These are phyloP conservation scores for Pythium folliculosum DNA, from an alignment of 352 stramenopile species.

Conservation along the genomic window DNA sequence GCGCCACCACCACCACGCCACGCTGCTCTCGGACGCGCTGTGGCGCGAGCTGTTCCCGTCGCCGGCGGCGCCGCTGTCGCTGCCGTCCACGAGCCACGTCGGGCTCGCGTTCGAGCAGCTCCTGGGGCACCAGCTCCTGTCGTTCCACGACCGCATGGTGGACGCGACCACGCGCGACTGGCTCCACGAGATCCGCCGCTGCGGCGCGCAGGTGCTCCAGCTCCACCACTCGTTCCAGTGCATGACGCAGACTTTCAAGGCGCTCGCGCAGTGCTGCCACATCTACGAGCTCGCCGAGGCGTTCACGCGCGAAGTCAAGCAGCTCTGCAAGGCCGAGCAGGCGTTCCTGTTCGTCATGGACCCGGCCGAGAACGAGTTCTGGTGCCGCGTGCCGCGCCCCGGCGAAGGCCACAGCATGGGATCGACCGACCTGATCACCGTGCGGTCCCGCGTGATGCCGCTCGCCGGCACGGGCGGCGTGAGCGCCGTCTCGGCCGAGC, in stretches of 20 bases:
- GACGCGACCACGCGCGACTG: conserved; percentile 62
- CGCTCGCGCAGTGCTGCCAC: conserved; percentile 50
- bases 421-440: conserved; percentile 33
- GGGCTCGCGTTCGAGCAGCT: conserved; percentile 62
- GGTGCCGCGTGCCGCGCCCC: conserved; percentile 53
- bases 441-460: conserved; percentile 31
- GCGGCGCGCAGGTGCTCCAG: conserved; percentile 53
- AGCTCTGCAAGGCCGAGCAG: conserved; percentile 60
- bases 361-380: conserved; percentile 75
- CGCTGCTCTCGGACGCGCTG: conserved; percentile 49
- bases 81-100: conserved; percentile 53
- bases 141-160: conserved; percentile 52
- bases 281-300: conserved; percentile 62
- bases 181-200: conserved; percentile 55
- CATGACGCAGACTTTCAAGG: conserved; percentile 55
- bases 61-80: conserved; percentile 11
- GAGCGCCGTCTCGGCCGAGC: conserved; percentile 32
- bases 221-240: conserved; percentile 65
- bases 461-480: conserved; percentile 25
- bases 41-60: conserved; percentile 48
- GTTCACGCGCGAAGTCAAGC: conserved; percentile 48
- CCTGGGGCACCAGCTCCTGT: conserved; percentile 47
- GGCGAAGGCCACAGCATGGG: background rate
- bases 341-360: conserved; percentile 70
- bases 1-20: conserved; percentile 22